A percentile compares a stretch with the other conserved stretches of the same genome.
Evolutionary conservation across 2,329 filamentous ascomycete species (phyloP).

Genomic region (Sarocladiaceae sp.): DNA sequence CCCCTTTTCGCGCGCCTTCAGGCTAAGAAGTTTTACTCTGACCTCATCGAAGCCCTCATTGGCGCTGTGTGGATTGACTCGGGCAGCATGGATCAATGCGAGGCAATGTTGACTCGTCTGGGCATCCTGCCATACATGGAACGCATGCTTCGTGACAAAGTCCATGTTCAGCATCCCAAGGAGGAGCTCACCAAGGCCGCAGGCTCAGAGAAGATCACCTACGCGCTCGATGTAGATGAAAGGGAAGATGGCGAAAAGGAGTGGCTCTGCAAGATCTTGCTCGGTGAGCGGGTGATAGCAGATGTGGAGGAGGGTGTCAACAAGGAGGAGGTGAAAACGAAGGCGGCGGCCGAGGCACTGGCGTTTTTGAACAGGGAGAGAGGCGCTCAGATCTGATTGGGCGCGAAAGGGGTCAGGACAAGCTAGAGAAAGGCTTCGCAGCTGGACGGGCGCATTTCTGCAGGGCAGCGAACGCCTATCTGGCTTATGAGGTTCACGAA

Average conservation of each 20-base stretch:
- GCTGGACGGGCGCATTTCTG: too few species aligned
- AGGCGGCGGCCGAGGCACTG: slow-evolving; percentile 48
- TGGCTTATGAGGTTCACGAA: neutral
- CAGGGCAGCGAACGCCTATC: neutral
- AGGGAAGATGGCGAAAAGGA: slow-evolving; percentile 16
- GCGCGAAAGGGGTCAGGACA: too few species aligned
- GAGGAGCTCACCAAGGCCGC: slow-evolving; percentile 59
- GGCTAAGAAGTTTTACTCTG: slow-evolving; percentile 73
- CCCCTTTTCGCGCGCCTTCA: slow-evolving; percentile 56
- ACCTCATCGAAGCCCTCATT: slow-evolving; percentile 73
- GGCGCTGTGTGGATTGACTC: slow-evolving; percentile 82
- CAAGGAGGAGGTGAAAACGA: slow-evolving; percentile 46
- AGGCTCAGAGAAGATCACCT: slow-evolving; percentile 44
- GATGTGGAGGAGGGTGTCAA: slow-evolving; percentile 38
- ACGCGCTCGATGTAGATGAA: slow-evolving; percentile 32
- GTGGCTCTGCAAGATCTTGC: slow-evolving; percentile 40
- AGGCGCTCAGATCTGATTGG: neutral
- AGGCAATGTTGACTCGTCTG: slow-evolving; percentile 51
- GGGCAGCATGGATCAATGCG: slow-evolving; percentile 54
- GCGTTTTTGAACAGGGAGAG: slow-evolving; percentile 20
- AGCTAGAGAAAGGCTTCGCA: too few species aligned
- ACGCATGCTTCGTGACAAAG: slow-evolving; percentile 49
- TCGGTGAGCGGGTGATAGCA: slow-evolving; percentile 41
- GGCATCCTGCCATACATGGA: slow-evolving; percentile 60
- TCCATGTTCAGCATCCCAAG: slow-evolving; percentile 60